These are phyloP conservation scores for Microascus cirrosus DNA, from an alignment of 2,329 filamentous ascomycete genomes.

Conservation along the genomic window DNA sequence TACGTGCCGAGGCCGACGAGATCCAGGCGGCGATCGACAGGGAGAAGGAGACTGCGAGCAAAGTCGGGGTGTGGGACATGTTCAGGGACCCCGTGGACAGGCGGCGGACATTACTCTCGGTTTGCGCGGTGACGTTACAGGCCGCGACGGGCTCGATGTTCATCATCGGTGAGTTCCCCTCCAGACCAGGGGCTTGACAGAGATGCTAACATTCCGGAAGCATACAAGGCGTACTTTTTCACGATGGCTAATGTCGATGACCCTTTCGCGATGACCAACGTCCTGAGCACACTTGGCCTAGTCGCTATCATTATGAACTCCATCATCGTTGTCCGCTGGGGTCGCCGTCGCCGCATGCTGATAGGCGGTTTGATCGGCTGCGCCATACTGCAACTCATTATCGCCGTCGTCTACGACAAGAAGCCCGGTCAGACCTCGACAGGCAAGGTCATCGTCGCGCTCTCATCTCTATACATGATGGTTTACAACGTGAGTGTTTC, in stretches of 20 bases:
- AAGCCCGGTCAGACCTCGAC: slow-evolving; percentile 16
- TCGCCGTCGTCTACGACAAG: slow-evolving; percentile 33
- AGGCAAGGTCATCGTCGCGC: slow-evolving; percentile 30
- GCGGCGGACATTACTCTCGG: slow-evolving; percentile 26
- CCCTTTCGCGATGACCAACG: slow-evolving; percentile 39
- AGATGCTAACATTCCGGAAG: slow-evolving; percentile 12
- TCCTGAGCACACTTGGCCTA: slow-evolving; percentile 34
- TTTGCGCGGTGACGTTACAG: slow-evolving; percentile 29
- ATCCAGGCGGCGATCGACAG: slow-evolving; percentile 25
- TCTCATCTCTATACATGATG: slow-evolving; percentile 35
- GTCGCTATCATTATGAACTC: slow-evolving; percentile 36
- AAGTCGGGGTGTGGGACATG: slow-evolving; percentile 26
- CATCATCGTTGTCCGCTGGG: slow-evolving; percentile 32
- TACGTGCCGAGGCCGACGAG: slow-evolving; percentile 23
- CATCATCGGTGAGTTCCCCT: slow-evolving; percentile 17
- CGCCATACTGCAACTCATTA: slow-evolving; percentile 37
- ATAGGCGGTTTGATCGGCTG: slow-evolving; percentile 31
- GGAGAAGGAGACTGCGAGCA: slow-evolving; percentile 20
- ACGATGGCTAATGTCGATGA: slow-evolving; percentile 36
- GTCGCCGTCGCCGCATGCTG: slow-evolving; percentile 37
- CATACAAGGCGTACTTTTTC: slow-evolving; percentile 42
- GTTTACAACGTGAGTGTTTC: slow-evolving; percentile 31
- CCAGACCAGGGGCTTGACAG: background rate
- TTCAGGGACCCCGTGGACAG: slow-evolving; percentile 31
- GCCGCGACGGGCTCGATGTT: slow-evolving; percentile 33